A percentile compares a stretch with the other conserved stretches of the same genome.
phyloP scores from a whole-genome alignment of 495 filamentous ascomycete species.

The Thozetella sp. region DNA sequence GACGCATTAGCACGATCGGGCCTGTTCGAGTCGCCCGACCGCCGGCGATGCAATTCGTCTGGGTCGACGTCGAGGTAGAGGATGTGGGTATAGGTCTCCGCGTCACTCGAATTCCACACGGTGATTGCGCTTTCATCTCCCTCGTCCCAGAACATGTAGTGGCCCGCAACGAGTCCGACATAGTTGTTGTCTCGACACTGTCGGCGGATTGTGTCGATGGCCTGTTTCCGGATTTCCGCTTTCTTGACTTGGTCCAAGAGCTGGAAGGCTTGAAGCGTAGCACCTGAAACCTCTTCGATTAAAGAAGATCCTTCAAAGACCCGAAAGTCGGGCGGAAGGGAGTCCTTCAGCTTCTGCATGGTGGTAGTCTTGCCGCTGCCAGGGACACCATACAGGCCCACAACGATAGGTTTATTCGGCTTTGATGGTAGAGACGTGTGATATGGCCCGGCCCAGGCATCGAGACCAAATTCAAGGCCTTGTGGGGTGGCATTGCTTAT shows the following conservation, averaged over 20 bases:
- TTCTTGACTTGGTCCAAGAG: slow-evolving; percentile 40
- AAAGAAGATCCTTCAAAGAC: slow-evolving; percentile 58
- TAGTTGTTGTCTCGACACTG: slow-evolving; percentile 35
- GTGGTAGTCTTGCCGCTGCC: slow-evolving; percentile 63
- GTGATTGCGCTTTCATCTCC: slow-evolving; percentile 24
- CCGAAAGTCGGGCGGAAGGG: slow-evolving; percentile 39
- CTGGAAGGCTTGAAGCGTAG: slow-evolving; percentile 54
- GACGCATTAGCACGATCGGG: slow-evolving; percentile 37
- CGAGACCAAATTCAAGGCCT: not conserved
- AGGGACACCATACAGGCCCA: slow-evolving; percentile 64
- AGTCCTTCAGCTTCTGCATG: slow-evolving; percentile 39
- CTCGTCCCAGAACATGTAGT: slow-evolving; percentile 62
- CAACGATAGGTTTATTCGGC: slow-evolving; percentile 36
- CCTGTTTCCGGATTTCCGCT: slow-evolving; percentile 37
- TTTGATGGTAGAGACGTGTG: not conserved
- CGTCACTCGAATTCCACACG: slow-evolving; percentile 50
- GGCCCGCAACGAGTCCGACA: slow-evolving; percentile 57
- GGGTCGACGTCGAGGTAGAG: slow-evolving; percentile 59
- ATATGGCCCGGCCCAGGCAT: not conserved
- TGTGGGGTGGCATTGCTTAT: not conserved
- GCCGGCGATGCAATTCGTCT: slow-evolving; percentile 31
- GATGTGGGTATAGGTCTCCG: slow-evolving; percentile 59
- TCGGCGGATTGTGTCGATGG: slow-evolving; percentile 48
- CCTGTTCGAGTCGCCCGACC: slow-evolving; percentile 37
- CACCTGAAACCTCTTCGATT: slow-evolving; percentile 45